These are phyloP conservation scores for Apiotrichum mycotoxinovorans DNA, from an alignment of 1,284 basidiomycete genomes.

Conservation along the genomic window DNA sequence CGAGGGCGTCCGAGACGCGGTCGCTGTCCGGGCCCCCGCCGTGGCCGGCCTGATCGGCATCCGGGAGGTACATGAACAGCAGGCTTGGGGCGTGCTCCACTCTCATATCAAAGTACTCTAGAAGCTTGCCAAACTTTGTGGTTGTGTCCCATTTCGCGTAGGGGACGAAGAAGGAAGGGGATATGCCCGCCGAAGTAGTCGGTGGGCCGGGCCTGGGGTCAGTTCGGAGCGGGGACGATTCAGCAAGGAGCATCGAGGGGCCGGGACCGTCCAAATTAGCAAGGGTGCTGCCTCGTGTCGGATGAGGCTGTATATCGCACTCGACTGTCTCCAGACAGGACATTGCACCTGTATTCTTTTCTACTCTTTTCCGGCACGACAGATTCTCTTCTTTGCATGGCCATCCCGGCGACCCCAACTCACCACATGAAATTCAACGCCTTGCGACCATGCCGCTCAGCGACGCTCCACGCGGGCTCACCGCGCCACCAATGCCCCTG, in stretches of 20 bases:
- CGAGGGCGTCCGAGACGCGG: constrained; percentile 66
- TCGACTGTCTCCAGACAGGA: too few species aligned
- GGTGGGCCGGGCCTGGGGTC: constrained; percentile 71
- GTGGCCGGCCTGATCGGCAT: constrained; percentile 61
- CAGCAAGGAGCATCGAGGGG: background rate
- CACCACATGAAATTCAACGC: constrained; percentile 88
- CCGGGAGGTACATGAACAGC: constrained; percentile 61
- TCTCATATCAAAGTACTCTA: constrained; percentile 71
- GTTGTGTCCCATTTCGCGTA: constrained; percentile 63
- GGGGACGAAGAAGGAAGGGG: constrained; percentile 70
- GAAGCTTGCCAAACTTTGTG: constrained; percentile 68
- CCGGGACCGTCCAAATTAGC: too few species aligned
- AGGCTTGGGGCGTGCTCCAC: constrained; percentile 67
- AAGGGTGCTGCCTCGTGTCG: too few species aligned
- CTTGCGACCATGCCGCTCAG: constrained; percentile 64
- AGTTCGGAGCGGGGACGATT: background rate
- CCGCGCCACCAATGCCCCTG: constrained; percentile 77
- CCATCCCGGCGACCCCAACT: constrained; percentile 29
- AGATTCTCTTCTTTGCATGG: background rate
- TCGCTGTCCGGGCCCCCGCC: constrained; percentile 67
- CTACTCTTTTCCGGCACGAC: too few species aligned
- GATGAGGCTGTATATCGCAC: too few species aligned
- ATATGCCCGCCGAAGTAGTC: constrained; percentile 60
- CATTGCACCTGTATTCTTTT: too few species aligned
- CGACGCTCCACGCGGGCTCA: constrained; percentile 89